Percentiles rank a stretch among this genome's conserved stretches.
Evolutionary conservation across 768 basidiomycete genomes (phyloP).

Genomic region (Termitomyces sp.): DNA sequence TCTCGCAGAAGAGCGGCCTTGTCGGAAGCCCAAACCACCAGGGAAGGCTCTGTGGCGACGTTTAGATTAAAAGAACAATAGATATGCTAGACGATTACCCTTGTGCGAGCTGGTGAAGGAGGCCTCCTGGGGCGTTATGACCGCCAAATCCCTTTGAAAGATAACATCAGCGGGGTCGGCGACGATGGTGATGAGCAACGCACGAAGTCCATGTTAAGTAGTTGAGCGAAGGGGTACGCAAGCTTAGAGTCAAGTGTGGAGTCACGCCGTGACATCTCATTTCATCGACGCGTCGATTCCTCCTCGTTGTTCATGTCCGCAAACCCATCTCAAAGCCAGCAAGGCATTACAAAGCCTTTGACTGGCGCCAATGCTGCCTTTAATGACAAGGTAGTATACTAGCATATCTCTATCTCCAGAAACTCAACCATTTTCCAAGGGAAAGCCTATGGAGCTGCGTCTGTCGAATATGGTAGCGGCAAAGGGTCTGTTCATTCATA

Average conservation of each 20-base stretch:
- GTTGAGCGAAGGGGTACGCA: conserved; percentile 15
- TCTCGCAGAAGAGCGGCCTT: conserved; percentile 54
- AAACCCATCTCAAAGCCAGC: conserved; percentile 30
- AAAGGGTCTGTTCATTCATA: conserved; percentile 56
- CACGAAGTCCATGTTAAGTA: conserved; percentile 39
- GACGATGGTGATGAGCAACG: conserved; percentile 13
- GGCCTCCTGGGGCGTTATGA: conserved; percentile 49
- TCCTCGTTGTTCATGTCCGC: conserved; percentile 26
- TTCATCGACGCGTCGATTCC: conserved; percentile 27
- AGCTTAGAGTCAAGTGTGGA: conserved; percentile 14
- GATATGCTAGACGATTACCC: conserved; percentile 24
- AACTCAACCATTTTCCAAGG: conserved; percentile 44
- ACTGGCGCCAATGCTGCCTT: conserved; percentile 72
- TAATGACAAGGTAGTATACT: conserved; percentile 71
- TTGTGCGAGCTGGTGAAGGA: conserved; percentile 67
- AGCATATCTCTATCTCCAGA: conserved; percentile 5
- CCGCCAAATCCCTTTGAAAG: conserved; percentile 31
- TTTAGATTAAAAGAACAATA: background rate
- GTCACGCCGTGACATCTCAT: conserved; percentile 32
- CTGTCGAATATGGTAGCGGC: conserved; percentile 97
- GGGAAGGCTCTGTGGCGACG: conserved; percentile 44
- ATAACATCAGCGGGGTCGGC: conserved; percentile 4
- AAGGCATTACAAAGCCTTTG: conserved; percentile 36
- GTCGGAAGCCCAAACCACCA: conserved; percentile 39
- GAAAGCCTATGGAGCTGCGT: conserved; percentile 97